Conservation (phyloP, 495 filamentous ascomycete species). For the Evernia prunastri region DNA sequence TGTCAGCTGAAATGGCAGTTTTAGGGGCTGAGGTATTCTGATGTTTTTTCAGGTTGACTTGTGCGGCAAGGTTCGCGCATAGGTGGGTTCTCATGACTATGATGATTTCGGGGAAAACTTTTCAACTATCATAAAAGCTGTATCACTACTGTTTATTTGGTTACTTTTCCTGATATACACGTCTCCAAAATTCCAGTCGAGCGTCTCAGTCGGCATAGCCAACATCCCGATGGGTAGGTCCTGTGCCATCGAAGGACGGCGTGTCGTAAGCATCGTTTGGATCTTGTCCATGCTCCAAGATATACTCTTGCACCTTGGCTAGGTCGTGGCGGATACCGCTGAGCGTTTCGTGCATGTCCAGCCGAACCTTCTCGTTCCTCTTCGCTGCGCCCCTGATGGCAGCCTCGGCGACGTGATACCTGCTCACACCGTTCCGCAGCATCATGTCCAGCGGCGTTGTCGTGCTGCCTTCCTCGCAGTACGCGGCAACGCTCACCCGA, state of each 20-base stretch:
- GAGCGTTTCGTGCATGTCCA: constrained; percentile 42
- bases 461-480: constrained; percentile 64
- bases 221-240: constrained; percentile 31
- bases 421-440: constrained; percentile 55
- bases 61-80: too few relatives aligned
- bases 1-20: too few relatives aligned
- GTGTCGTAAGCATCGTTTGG: constrained; percentile 51
- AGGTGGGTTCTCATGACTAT: too few relatives aligned
- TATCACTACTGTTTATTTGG: too few relatives aligned
- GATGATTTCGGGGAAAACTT: too few relatives aligned
- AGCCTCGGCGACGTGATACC: constrained; percentile 55
- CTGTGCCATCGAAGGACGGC: constrained; percentile 37
- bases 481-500: constrained; percentile 54
- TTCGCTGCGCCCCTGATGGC: constrained; percentile 48
- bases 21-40: too few relatives aligned
- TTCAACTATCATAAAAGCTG: too few relatives aligned
- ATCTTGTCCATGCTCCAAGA: constrained; percentile 43
- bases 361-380: constrained; percentile 45
- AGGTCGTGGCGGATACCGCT: constrained; percentile 46
- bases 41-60: too few relatives aligned
- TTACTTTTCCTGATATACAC: neutral
- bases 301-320: constrained; percentile 49
- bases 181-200: neutral
- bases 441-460: constrained; percentile 75
- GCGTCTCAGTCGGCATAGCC: constrained; percentile 17